Percentiles rank a stretch among this genome's conserved stretches.
These are phyloP conservation scores for Chaetomidium leptoderma DNA, from an alignment of 495 filamentous ascomycete species.

Conservation along the genomic window DNA sequence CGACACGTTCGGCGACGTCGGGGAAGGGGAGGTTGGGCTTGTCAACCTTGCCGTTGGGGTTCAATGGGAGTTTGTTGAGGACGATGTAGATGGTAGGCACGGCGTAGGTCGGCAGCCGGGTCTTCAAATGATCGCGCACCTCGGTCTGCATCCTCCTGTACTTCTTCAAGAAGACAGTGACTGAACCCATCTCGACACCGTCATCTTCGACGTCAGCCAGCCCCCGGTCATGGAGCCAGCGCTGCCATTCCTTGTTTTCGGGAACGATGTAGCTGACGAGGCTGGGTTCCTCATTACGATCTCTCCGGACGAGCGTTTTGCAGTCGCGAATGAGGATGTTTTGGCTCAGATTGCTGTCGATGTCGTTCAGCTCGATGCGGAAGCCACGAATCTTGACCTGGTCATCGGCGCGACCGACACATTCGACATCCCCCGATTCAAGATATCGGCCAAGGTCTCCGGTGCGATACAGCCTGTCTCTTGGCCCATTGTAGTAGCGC, in stretches of 20 bases:
- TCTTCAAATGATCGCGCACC: conserved; percentile 68
- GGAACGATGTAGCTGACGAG: conserved; percentile 91
- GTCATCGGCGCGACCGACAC: conserved; percentile 74
- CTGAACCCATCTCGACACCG: conserved; percentile 43
- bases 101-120: conserved; percentile 73
- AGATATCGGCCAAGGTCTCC: conserved; percentile 78
- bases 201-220: conserved; percentile 48
- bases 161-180: conserved; percentile 52
- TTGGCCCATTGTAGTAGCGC: conserved; percentile 71
- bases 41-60: conserved; percentile 94
- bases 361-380: conserved; percentile 90
- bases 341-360: conserved; percentile 77
- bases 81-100: conserved; percentile 77
- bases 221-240: conserved; percentile 58
- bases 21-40: conserved; percentile 89
- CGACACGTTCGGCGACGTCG: conserved; percentile 53
- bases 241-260: conserved; percentile 65
- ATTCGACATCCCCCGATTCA: conserved; percentile 68
- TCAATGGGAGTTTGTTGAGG: conserved; percentile 75
- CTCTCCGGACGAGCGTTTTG: conserved; percentile 78
- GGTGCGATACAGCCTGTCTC: conserved; percentile 81
- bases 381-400: conserved; percentile 97
- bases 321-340: conserved; percentile 80
- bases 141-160: conserved; percentile 66
- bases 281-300: conserved; percentile 85